These are phyloP conservation scores for Ascochyta rabiei DNA, from an alignment of 2,329 filamentous ascomycete genomes.

Conservation along the genomic window DNA sequence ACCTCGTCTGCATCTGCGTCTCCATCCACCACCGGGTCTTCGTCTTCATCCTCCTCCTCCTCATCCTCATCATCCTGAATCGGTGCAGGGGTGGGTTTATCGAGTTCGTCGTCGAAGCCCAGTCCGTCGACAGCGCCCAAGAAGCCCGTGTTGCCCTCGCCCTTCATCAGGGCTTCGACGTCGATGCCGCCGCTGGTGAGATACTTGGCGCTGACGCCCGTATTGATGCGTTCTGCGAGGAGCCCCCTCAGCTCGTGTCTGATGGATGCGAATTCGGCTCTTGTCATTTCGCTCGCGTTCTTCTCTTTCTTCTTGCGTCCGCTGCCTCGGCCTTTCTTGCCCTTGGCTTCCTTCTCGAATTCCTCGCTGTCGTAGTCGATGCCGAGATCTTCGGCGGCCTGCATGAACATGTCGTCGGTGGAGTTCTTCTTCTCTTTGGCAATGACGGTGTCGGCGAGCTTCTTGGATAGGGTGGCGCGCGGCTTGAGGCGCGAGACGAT, in stretches of 20 bases:
- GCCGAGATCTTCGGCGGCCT: conserved; percentile 88
- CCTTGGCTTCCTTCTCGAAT: conserved; percentile 66
- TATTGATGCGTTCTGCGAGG: conserved; percentile 76
- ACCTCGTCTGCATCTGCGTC: conserved; percentile 16
- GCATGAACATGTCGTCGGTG: conserved; percentile 82
- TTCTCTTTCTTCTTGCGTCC: conserved; percentile 77
- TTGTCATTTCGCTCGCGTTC: conserved; percentile 69
- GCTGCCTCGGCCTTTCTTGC: conserved; percentile 67
- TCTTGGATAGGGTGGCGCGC: conserved; percentile 81
- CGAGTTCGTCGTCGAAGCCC: conserved; percentile 42
- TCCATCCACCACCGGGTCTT: neutral
- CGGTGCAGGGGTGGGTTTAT: conserved; percentile 17
- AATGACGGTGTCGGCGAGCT: conserved; percentile 78
- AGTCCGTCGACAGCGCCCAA: conserved; percentile 62
- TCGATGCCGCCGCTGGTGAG: conserved; percentile 85
- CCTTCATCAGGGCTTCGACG: conserved; percentile 72
- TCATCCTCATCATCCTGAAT: conserved; percentile 30
- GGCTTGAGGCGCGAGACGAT: conserved; percentile 77
- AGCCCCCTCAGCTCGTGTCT: conserved; percentile 74
- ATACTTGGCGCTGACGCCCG: conserved; percentile 87
- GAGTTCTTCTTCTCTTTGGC: conserved; percentile 87
- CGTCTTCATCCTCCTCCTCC: conserved; percentile 30
- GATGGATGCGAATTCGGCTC: conserved; percentile 73
- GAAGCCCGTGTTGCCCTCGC: conserved; percentile 66
- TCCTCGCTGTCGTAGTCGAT: conserved; percentile 94